Conservation (phyloP, 1,139 yeast species). For the Diutina catenulata region DNA sequence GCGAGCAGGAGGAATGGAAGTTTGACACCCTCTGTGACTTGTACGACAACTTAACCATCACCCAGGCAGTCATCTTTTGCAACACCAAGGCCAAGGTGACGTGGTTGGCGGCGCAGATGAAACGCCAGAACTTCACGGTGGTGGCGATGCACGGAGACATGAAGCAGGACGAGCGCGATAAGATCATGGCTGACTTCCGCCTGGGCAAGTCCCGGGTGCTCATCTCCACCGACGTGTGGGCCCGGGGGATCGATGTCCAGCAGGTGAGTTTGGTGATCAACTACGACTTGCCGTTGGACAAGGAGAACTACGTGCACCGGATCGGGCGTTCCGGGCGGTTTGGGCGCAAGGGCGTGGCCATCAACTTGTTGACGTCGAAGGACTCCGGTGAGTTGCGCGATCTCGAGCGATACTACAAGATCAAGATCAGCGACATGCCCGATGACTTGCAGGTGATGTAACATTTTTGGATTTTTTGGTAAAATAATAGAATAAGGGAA, state of each 20-base stretch:
- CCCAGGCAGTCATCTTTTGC: slow-evolving; percentile 94
- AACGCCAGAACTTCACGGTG: slow-evolving; percentile 75
- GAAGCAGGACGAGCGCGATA: slow-evolving; percentile 88
- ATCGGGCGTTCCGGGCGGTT: slow-evolving; percentile 94
- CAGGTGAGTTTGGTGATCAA: slow-evolving; percentile 92
- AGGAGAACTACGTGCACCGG: slow-evolving; percentile 86
- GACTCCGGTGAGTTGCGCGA: slow-evolving; percentile 53
- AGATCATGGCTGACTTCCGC: slow-evolving; percentile 78
- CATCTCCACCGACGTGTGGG: slow-evolving; percentile 96
- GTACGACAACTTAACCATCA: slow-evolving; percentile 87
- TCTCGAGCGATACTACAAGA: slow-evolving; percentile 66
- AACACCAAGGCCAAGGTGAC: slow-evolving; percentile 88
- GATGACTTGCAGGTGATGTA: slow-evolving; percentile 7
- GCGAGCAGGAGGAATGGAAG: slow-evolving; percentile 92
- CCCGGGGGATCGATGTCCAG: slow-evolving; percentile 95
- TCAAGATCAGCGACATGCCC: slow-evolving; percentile 86
- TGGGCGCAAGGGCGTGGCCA: slow-evolving; percentile 93
- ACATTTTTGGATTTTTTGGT: no score
- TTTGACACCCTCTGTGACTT: slow-evolving; percentile 88
- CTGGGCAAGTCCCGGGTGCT: slow-evolving; percentile 71
- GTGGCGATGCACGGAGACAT: slow-evolving; percentile 95
- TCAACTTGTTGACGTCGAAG: slow-evolving; percentile 68
- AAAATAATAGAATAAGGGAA: no score
- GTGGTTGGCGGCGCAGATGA: slow-evolving; percentile 75
- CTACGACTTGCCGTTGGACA: slow-evolving; percentile 77